Evolutionary conservation across 2,329 filamentous ascomycete species (phyloP).

Genomic region (Verticillium nonalfalfae): DNA sequence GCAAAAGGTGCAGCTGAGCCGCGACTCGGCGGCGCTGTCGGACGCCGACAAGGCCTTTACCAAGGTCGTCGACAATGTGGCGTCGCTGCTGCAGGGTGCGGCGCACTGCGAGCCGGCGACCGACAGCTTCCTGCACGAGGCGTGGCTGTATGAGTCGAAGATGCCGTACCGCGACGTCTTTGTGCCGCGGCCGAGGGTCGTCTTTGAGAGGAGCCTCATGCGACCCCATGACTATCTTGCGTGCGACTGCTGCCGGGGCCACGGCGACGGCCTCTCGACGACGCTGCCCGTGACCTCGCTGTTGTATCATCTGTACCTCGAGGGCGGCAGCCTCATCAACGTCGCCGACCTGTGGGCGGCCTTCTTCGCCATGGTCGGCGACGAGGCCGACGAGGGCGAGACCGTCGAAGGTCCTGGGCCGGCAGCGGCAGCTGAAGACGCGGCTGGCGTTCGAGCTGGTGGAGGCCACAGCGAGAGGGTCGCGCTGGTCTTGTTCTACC

Average conservation of each 20-base stretch:
- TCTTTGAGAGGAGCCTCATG: slow-evolving; percentile 65
- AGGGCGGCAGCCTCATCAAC: slow-evolving; percentile 72
- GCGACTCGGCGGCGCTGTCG: slow-evolving; percentile 64
- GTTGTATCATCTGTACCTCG: slow-evolving; percentile 72
- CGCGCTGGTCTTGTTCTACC: slow-evolving; percentile 74
- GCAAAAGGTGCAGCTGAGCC: slow-evolving; percentile 74
- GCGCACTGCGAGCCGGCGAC: slow-evolving; percentile 30
- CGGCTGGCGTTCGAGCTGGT: slow-evolving; percentile 18
- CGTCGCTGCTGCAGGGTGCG: slow-evolving; percentile 36
- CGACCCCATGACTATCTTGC: slow-evolving; percentile 72
- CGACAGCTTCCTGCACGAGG: slow-evolving; percentile 58
- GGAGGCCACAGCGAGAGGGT: slow-evolving; percentile 46
- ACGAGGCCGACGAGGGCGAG: slow-evolving; percentile 27
- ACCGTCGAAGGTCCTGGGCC: slow-evolving; percentile 19
- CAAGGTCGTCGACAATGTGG: slow-evolving; percentile 51
- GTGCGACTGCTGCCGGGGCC: slow-evolving; percentile 59
- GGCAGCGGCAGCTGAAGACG: slow-evolving; percentile 17
- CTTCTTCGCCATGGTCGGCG: slow-evolving; percentile 58
- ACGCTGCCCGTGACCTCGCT: slow-evolving; percentile 66
- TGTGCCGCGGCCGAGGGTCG: slow-evolving; percentile 62
- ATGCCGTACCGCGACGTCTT: slow-evolving; percentile 69
- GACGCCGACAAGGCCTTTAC: slow-evolving; percentile 68
- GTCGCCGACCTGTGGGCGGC: slow-evolving; percentile 74
- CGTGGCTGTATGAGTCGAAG: slow-evolving; percentile 69
- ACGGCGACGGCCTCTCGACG: slow-evolving; percentile 37